Evolutionary conservation across 2,329 filamentous ascomycete species (phyloP).

Genomic region (Byssochlamys sp.): DNA sequence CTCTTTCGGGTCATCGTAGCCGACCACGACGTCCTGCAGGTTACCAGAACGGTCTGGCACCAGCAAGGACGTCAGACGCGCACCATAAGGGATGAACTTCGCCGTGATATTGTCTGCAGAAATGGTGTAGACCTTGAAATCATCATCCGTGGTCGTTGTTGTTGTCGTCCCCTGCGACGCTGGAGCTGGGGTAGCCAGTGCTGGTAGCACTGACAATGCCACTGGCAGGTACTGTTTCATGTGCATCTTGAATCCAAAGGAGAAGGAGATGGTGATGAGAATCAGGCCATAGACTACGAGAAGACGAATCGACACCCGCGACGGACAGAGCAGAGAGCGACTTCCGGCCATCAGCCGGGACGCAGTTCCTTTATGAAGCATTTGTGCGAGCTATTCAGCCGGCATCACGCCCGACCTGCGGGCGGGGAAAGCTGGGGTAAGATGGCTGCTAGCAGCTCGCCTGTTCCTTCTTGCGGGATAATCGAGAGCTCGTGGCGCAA

Average conservation of each 20-base stretch:
- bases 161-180: constrained; percentile 8
- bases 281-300: constrained; percentile 20
- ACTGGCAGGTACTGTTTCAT: constrained; percentile 23
- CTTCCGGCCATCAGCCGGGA: constrained; percentile 16
- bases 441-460: not conserved
- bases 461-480: not conserved
- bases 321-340: constrained; percentile 19
- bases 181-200: constrained; percentile 12
- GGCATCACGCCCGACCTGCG: constrained; percentile 3
- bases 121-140: constrained; percentile 38
- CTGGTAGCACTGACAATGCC: constrained; percentile 24
- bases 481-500: not conserved
- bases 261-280: constrained; percentile 18
- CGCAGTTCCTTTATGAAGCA: constrained; percentile 2
- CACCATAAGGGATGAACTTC: constrained; percentile 40
- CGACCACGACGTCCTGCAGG: constrained; percentile 41
- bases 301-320: constrained; percentile 20
- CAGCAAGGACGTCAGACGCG: constrained; percentile 37
- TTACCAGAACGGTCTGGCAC: constrained; percentile 44
- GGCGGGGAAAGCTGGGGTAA: constrained; percentile 2
- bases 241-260: constrained; percentile 28
- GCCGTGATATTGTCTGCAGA: constrained; percentile 40
- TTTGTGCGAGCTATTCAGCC: constrained; percentile 3
- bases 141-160: constrained; percentile 12
- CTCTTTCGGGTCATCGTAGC: constrained; percentile 39